phyloP scores from a whole-genome alignment of 805 yeast species.

The Maudiozyma saulgeensis region DNA sequence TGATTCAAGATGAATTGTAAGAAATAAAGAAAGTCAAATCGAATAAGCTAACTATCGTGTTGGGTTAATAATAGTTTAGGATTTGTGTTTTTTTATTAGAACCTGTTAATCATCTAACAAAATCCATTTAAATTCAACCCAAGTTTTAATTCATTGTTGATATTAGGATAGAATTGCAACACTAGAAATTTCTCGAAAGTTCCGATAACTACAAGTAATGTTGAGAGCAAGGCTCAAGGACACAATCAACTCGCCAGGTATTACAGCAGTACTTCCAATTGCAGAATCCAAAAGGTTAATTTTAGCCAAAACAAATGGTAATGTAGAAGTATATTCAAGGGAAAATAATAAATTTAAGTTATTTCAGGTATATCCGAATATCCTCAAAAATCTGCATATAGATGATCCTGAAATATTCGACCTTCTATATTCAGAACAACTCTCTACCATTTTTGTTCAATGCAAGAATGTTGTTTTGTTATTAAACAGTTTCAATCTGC shows the following conservation, averaged over 20 bases:
- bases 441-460: conserved; percentile 24
- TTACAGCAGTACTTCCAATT: conserved; percentile 18
- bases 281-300: conserved; percentile 21
- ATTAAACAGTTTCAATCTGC: conserved; percentile 24
- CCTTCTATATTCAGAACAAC: conserved; percentile 15
- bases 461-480: conserved; percentile 19
- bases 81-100: too few relatives aligned
- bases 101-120: too few relatives aligned
- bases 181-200: too few relatives aligned
- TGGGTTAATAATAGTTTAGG: too few relatives aligned
- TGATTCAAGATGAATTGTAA: too few relatives aligned
- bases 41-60: too few relatives aligned
- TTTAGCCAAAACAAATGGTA: conserved; percentile 21
- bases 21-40: too few relatives aligned
- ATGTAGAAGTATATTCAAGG: conserved; percentile 23
- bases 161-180: too few relatives aligned
- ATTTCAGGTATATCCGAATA: conserved; percentile 22
- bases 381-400: conserved; percentile 15
- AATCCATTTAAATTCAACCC: too few relatives aligned
- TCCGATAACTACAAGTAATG: conserved; percentile 6
- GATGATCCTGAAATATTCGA: conserved; percentile 14
- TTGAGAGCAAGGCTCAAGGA: conserved; percentile 16
- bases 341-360: conserved; percentile 15
- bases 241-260: conserved; percentile 13
- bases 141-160: too few relatives aligned